These are phyloP conservation scores for Erythrobasidium hasegawianum DNA, from an alignment of 1,284 basidiomycete genomes.

Conservation along the genomic window DNA sequence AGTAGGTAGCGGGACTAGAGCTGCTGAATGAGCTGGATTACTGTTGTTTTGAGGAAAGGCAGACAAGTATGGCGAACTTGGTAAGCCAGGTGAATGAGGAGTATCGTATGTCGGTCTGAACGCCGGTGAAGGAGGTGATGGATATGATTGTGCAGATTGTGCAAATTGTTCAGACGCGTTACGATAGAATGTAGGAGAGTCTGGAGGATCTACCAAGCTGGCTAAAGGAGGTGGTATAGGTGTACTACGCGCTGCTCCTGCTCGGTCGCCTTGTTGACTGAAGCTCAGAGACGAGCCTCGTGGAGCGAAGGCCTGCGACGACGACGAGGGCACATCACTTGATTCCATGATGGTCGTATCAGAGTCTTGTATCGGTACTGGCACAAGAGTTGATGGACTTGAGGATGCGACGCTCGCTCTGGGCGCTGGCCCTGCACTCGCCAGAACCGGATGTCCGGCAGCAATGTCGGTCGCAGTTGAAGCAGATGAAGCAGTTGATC, in stretches of 20 bases:
- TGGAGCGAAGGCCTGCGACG: background rate
- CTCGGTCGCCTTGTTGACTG: background rate
- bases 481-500: background rate
- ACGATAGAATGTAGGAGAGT: background rate
- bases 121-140: slow-evolving; percentile 1
- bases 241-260: background rate
- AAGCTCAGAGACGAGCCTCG: background rate
- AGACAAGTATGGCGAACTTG: background rate
- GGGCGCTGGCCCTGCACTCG: background rate
- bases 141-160: too few species aligned
- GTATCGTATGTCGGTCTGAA: background rate
- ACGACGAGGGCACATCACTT: background rate
- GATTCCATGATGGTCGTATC: background rate
- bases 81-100: background rate
- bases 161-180: background rate
- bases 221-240: background rate
- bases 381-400: background rate
- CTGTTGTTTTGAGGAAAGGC: background rate
- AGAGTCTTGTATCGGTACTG: background rate
- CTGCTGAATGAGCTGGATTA: background rate
- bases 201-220: slow-evolving; percentile 4
- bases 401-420: too few species aligned
- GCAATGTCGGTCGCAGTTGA: background rate
- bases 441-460: background rate
- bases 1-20: background rate